Percentiles rank a stretch among this genome's conserved stretches.
phyloP scores from a whole-genome alignment of 805 yeast genomes.

The Candida stauntonica region DNA sequence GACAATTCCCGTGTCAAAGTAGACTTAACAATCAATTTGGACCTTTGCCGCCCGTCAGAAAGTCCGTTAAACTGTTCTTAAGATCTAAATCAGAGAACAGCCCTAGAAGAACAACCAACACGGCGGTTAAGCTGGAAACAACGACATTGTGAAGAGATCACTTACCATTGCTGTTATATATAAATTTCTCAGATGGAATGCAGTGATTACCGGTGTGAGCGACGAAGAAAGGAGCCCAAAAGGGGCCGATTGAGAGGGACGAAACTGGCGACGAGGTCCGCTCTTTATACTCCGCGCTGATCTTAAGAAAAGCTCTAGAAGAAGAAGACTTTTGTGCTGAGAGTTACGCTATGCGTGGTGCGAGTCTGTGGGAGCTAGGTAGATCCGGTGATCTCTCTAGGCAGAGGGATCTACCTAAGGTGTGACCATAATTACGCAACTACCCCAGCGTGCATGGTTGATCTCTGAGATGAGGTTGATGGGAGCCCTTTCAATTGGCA shows the following conservation, averaged over 20 bases:
- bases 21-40: too few species aligned
- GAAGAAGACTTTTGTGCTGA: background rate
- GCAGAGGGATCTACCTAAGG: too few species aligned
- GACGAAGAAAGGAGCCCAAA: slow-evolving; percentile 22
- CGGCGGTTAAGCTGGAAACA: too few species aligned
- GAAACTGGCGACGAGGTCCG: slow-evolving; percentile 9
- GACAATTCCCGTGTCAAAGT: too few species aligned
- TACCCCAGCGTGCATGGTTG: too few species aligned
- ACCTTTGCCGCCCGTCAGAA: too few species aligned
- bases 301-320: background rate
- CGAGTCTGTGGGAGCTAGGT: background rate
- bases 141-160: background rate
- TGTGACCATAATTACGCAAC: too few species aligned
- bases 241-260: background rate
- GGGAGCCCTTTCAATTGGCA: too few species aligned
- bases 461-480: too few species aligned
- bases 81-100: background rate
- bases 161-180: slow-evolving; percentile 34
- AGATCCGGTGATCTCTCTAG: too few species aligned
- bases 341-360: background rate
- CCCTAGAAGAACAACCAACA: background rate
- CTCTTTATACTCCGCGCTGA: slow-evolving; percentile 5
- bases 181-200: slow-evolving; percentile 33
- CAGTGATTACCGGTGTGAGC: slow-evolving; percentile 35
- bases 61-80: too few species aligned